phyloP scores from a whole-genome alignment of 345 rosid genomes.

The Mallotus nudiflorus region DNA sequence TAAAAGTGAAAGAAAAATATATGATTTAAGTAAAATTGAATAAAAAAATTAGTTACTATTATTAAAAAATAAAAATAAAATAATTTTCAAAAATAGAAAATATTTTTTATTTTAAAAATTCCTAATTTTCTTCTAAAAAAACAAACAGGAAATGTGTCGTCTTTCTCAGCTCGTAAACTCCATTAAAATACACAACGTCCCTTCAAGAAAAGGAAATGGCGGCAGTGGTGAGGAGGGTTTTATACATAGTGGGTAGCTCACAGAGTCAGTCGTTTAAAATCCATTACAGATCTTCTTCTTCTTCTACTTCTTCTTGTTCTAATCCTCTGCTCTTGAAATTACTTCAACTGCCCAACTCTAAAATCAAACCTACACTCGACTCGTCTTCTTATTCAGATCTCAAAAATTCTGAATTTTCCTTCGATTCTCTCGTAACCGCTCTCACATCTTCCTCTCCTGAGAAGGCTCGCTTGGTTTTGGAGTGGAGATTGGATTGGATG shows the following conservation, averaged over 20 bases:
- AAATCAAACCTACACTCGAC: constrained; percentile 29
- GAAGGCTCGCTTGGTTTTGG: constrained; percentile 36
- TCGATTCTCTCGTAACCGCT: constrained; percentile 27
- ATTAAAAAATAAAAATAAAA: too few species aligned
- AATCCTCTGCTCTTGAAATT: constrained; percentile 23
- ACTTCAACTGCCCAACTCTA: constrained; percentile 25
- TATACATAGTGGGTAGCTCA: background rate
- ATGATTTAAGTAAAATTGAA: too few species aligned
- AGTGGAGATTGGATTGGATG: constrained; percentile 46
- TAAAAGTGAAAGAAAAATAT: too few species aligned
- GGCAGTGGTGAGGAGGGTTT: constrained; percentile 9
- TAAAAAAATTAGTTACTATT: too few species aligned
- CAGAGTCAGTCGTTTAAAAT: background rate
- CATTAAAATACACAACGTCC: too few species aligned
- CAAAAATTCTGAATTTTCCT: constrained; percentile 14
- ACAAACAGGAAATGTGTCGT: too few species aligned
- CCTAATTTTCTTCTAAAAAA: too few species aligned
- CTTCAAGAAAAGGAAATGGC: too few species aligned
- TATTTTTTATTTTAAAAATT: too few species aligned
- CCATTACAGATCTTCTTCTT: constrained; percentile 4
- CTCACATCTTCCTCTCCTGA: constrained; percentile 34
- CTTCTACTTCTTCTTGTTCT: constrained; percentile 2
- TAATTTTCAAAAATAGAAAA: too few species aligned
- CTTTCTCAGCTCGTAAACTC: too few species aligned
- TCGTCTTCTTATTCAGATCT: constrained; percentile 13